A percentile compares a stretch with the other conserved stretches of the same genome.
phyloP scores from a whole-genome alignment of 2,329 filamentous ascomycete genomes.

The Epicoccum nigrum region DNA sequence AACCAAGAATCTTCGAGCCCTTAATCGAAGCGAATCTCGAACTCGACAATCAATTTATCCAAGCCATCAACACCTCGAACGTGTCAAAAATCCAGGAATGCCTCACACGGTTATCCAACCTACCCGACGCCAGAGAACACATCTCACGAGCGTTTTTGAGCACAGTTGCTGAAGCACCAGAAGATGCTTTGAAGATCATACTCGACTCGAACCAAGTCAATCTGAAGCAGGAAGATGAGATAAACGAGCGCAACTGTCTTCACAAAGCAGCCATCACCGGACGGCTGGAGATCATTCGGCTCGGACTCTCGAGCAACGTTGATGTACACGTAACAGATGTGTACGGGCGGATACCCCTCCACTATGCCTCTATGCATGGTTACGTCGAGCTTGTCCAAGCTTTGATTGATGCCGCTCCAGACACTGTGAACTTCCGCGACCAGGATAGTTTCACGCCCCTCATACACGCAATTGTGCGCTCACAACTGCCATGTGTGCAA shows the following conservation, averaged over 20 bases:
- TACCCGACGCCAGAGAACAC: conserved; percentile 71
- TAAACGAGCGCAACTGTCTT: conserved; percentile 94
- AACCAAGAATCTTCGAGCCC: conserved; percentile 40
- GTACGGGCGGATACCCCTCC: conserved; percentile 89
- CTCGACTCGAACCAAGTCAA: conserved; percentile 83
- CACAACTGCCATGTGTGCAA: conserved; percentile 79
- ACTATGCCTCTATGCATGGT: conserved; percentile 96
- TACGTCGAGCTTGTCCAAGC: conserved; percentile 80
- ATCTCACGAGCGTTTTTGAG: conserved; percentile 90
- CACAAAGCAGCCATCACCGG: conserved; percentile 97
- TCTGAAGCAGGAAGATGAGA: conserved; percentile 93
- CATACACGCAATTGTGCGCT: conserved; percentile 92
- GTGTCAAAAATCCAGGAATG: conserved; percentile 78
- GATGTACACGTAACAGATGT: conserved; percentile 84
- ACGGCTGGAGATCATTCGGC: conserved; percentile 75
- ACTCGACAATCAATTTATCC: conserved; percentile 84
- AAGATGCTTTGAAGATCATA: conserved; percentile 75
- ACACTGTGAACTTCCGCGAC: conserved; percentile 86
- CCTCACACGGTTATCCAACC: conserved; percentile 70
- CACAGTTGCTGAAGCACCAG: conserved; percentile 83
- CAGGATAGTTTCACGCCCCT: conserved; percentile 97
- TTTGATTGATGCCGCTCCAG: conserved; percentile 70
- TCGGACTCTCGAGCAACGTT: conserved; percentile 76
- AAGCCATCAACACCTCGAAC: conserved; percentile 85
- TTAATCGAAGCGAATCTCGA: conserved; percentile 78